Base-by-base conservation (phyloP, 140 eudicot genomes). In the Bidens hawaiensis region DNA sequence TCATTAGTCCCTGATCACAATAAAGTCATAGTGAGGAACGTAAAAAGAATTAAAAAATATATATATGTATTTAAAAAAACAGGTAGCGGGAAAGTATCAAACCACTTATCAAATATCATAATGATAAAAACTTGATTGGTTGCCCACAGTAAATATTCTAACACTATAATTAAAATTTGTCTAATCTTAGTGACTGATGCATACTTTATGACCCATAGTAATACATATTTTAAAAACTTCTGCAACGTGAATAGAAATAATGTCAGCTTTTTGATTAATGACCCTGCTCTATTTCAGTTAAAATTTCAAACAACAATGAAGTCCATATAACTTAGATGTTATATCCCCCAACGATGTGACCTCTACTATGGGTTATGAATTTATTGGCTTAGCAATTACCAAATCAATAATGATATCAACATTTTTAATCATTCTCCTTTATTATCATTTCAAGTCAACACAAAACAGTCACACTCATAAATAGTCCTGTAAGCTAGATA, bases 1-100 rank as follows among this genome's bases (percentile, higher is more conserved):
- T n/a, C n/a, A n/a, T n/a, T n/a, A n/a, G n/a, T n/a, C n/a, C n/a
- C n/a, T n/a, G n/a, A n/a, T n/a, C n/a, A n/a, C n/a, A n/a, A n/a
- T n/a, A n/a, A n/a, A n/a, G 13, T 26, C n/a, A n/a, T n/a, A 54
- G 48, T 67, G 27, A 67, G 75, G 26, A 30, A 30, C 22, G 23
- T 0, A 3, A 10, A 4, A 50, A 21, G 54, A 0, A 4, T n/a
- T n/a, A 50, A 50, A 1, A 50, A 21, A 0, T 46, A 46, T 0
- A 48, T 18, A 48, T 18, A 48, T 46, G 1, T 17, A 17, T 2
- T 19, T 18, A 45, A 28, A 28, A 28, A 9, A 43, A 23, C 49
- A 5, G 21, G 21, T 0, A 9, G 58, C 5, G 45, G 53, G 25
- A 47, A 25, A 8, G 19, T 28, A 23, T 16, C 4, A 11, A 23